Conservation (phyloP, 2,329 filamentous ascomycete species). For the Pseudocercospora fijiensis region DNA sequence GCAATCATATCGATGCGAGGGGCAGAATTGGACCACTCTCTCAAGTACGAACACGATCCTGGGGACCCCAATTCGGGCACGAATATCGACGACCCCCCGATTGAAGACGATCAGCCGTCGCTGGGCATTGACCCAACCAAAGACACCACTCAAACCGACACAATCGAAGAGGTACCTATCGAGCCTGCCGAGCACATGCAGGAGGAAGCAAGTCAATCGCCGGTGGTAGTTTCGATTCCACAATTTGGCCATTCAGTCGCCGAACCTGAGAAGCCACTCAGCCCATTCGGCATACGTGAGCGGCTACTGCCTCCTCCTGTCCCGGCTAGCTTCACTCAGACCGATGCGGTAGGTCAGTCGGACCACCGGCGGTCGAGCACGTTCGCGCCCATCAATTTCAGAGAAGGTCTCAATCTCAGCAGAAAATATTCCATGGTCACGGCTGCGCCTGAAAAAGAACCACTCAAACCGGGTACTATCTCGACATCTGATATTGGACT, state of each 20-base stretch:
- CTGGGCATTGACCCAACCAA: neutral
- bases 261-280: slow-evolving; percentile 34
- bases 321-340: slow-evolving; percentile 29
- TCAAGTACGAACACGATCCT: slow-evolving; percentile 1
- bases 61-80: neutral
- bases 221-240: neutral
- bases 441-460: slow-evolving; percentile 22
- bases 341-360: neutral
- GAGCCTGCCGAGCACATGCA: neutral
- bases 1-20: neutral
- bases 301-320: slow-evolving; percentile 49
- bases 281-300: slow-evolving; percentile 46
- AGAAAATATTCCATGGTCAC: slow-evolving; percentile 51
- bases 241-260: neutral
- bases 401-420: slow-evolving; percentile 49
- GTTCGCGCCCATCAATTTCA: slow-evolving; percentile 56
- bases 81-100: neutral
- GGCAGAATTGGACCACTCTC: neutral
- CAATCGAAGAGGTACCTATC: neutral
- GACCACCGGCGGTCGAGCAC: slow-evolving; percentile 41
- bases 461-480: neutral
- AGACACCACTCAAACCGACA: neutral
- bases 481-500: slow-evolving; percentile 19
- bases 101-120: neutral
- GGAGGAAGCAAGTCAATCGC: neutral